Evolutionary conservation across 768 basidiomycete species (phyloP).

Genomic region (Boletus sp.): DNA sequence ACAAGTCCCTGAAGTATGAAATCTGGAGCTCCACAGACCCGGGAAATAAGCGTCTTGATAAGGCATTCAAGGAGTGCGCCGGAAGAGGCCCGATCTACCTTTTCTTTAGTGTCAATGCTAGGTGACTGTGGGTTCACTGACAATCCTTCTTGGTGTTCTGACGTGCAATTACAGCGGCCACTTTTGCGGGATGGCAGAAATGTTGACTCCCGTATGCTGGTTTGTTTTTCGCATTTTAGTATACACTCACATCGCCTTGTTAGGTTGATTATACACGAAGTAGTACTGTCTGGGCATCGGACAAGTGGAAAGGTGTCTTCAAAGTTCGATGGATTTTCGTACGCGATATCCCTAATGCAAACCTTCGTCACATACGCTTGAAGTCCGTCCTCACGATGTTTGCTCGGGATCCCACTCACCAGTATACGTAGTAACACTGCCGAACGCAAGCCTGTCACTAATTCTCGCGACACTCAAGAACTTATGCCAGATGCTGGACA

Average conservation of each 20-base stretch:
- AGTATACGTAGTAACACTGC: slow-evolving; percentile 77
- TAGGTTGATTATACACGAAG: slow-evolving; percentile 91
- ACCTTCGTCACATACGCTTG: slow-evolving; percentile 83
- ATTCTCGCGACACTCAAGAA: slow-evolving; percentile 97
- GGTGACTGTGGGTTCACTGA: slow-evolving; percentile 34
- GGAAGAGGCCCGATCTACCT: slow-evolving; percentile 94
- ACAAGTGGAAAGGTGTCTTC: slow-evolving; percentile 99
- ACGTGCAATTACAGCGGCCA: slow-evolving; percentile 61
- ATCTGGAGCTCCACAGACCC: slow-evolving; percentile 98
- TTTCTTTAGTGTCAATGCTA: slow-evolving; percentile 97
- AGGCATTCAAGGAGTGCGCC: slow-evolving; percentile 93
- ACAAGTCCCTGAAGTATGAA: slow-evolving; percentile 96
- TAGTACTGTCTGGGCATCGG: slow-evolving; percentile 97
- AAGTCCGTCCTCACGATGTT: slow-evolving; percentile 44
- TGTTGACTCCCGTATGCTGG: slow-evolving; percentile 80
- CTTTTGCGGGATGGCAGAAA: slow-evolving; percentile 98
- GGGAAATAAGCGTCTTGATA: slow-evolving; percentile 95
- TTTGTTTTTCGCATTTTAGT: neutral
- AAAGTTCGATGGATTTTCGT: slow-evolving; percentile 98
- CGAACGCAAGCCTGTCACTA: slow-evolving; percentile 97
- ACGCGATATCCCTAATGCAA: slow-evolving; percentile 89
- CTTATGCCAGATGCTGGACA: slow-evolving; percentile 92
- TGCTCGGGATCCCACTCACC: slow-evolving; percentile 13
- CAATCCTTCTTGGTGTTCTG: neutral
- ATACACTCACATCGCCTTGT: neutral